Conservation (phyloP, 306 rosid genomes). For the Glycine latifolia region DNA sequence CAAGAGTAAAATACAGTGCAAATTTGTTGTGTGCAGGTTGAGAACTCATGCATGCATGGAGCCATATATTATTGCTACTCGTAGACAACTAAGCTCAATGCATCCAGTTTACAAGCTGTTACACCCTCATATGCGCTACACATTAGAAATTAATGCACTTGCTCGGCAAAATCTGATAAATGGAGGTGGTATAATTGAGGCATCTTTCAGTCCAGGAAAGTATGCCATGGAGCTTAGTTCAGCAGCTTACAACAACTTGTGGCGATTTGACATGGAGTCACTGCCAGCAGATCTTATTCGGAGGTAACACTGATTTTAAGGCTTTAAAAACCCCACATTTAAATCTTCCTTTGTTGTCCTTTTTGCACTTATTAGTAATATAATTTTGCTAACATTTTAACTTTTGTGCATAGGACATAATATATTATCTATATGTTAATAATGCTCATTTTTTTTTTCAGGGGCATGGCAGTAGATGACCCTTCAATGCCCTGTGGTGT, state of each 20-base stretch:
- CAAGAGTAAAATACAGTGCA: not conserved
- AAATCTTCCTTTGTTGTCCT: not conserved
- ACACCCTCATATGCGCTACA: slow-evolving; percentile 96
- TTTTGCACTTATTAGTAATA: not conserved
- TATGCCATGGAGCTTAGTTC: slow-evolving; percentile 90
- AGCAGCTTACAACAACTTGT: slow-evolving; percentile 78
- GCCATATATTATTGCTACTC: slow-evolving; percentile 90
- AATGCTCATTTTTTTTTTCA: slow-evolving; percentile 46
- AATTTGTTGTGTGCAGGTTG: slow-evolving; percentile 69
- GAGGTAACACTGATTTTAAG: slow-evolving; percentile 57
- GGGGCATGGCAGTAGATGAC: slow-evolving; percentile 97
- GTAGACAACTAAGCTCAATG: slow-evolving; percentile 90
- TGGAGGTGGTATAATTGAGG: slow-evolving; percentile 95
- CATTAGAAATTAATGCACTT: slow-evolving; percentile 86
- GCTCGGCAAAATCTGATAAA: slow-evolving; percentile 89
- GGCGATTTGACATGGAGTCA: slow-evolving; percentile 95
- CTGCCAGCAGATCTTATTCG: slow-evolving; percentile 92
- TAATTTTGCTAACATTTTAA: not conserved
- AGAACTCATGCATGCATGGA: slow-evolving; percentile 98
- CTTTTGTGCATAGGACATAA: no score
- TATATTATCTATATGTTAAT: not conserved
- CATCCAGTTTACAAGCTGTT: slow-evolving; percentile 92
- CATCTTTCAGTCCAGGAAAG: slow-evolving; percentile 88
- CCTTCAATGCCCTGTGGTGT: slow-evolving; percentile 78
- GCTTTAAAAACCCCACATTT: not conserved